These are phyloP conservation scores for Dendrobium nobile DNA, from an alignment of 106 monocot genomes.

Conservation along the genomic window DNA sequence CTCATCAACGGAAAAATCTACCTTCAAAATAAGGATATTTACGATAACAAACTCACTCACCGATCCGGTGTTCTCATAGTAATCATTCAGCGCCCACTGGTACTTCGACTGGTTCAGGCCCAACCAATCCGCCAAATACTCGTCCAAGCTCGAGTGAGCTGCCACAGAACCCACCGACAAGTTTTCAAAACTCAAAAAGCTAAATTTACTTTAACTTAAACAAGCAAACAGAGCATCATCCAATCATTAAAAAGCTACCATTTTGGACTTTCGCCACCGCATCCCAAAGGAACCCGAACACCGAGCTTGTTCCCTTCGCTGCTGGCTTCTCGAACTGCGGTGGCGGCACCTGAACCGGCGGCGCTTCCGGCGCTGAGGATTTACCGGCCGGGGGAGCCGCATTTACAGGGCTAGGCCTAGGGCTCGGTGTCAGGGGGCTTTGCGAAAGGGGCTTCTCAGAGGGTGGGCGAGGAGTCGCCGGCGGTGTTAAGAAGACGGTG, in stretches of 20 bases:
- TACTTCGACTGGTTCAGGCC: constrained; percentile 89
- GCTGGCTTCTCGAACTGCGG: constrained; percentile 37
- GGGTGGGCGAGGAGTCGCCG: constrained; percentile 28
- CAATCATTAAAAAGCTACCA: constrained; percentile 40
- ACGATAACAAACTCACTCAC: constrained; percentile 28
- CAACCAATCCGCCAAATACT: constrained; percentile 79
- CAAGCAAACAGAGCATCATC: not conserved
- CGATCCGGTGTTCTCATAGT: constrained; percentile 60
- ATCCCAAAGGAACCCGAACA: constrained; percentile 65
- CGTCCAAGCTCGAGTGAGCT: constrained; percentile 87
- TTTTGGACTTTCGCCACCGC: constrained; percentile 69
- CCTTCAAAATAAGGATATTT: not conserved
- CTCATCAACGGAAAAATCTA: no score
- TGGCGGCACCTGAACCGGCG: constrained; percentile 71
- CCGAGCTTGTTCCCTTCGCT: constrained; percentile 12
- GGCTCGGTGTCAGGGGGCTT: constrained; percentile 11
- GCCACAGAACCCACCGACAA: constrained; percentile 9
- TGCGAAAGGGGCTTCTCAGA: constrained; percentile 12
- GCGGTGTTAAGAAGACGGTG: constrained; percentile 87
- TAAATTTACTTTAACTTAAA: constrained; percentile 1
- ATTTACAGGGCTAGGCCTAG: not conserved
- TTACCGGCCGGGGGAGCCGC: not conserved
- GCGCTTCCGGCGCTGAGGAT: constrained; percentile 5
- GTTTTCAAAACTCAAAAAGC: not conserved
- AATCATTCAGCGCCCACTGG: constrained; percentile 92